These are phyloP conservation scores for Clonostachys rosea DNA, from an alignment of 2,329 filamentous ascomycete genomes.

Conservation along the genomic window DNA sequence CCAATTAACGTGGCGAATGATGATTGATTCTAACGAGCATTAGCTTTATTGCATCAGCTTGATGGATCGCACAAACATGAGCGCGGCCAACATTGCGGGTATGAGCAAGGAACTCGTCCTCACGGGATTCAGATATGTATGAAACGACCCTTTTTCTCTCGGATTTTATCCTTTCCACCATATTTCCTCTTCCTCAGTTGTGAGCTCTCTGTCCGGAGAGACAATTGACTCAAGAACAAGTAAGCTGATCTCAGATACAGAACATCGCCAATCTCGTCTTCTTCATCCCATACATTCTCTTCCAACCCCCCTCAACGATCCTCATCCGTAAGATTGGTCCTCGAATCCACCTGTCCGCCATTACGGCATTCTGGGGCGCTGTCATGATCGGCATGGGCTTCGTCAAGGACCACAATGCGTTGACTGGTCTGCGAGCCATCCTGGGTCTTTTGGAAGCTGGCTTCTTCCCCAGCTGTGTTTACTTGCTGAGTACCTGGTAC, in stretches of 20 bases:
- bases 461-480: conserved; percentile 58
- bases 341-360: conserved; percentile 46
- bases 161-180: not conserved
- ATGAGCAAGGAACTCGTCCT: conserved; percentile 44
- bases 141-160: not conserved
- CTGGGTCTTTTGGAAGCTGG: conserved; percentile 65
- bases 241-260: conserved; percentile 16
- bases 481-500: conserved; percentile 61
- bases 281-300: conserved; percentile 68
- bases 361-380: conserved; percentile 54
- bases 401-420: conserved; percentile 39
- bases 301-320: conserved; percentile 68
- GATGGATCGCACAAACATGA: conserved; percentile 77
- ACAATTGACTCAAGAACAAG: not conserved
- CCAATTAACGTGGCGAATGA: too few relatives aligned
- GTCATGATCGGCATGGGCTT: conserved; percentile 66
- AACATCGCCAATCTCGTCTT: conserved; percentile 69
- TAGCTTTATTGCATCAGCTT: conserved; percentile 63
- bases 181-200: not conserved
- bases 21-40: too few relatives aligned
- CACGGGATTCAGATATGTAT: conserved; percentile 37
- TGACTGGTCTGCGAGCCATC: conserved; percentile 52
- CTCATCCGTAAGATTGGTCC: conserved; percentile 64
- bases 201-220: not conserved
- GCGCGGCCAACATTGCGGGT: conserved; percentile 68